phyloP scores from a whole-genome alignment of 2,329 filamentous ascomycete genomes.

The Canariomyces notabilis region DNA sequence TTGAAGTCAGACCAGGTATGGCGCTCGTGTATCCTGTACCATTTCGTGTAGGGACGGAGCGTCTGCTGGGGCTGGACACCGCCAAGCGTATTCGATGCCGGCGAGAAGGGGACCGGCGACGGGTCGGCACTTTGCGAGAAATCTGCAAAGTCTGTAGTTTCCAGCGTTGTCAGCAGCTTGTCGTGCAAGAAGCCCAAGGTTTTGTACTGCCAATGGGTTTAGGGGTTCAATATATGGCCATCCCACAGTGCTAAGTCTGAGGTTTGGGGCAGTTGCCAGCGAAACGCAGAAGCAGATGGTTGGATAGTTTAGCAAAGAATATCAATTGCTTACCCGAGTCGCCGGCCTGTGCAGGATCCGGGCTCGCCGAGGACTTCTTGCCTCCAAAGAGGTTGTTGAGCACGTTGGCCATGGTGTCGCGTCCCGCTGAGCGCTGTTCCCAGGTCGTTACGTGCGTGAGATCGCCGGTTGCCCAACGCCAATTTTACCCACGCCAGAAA shows the following conservation, averaged over 20 bases:
- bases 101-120: slow-evolving; percentile 44
- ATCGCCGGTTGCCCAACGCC: background rate
- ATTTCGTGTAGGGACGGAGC: slow-evolving; percentile 73
- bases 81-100: slow-evolving; percentile 43
- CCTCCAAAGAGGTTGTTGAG: slow-evolving; percentile 67
- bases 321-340: slow-evolving; percentile 68
- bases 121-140: slow-evolving; percentile 76
- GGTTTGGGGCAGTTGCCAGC: background rate
- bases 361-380: slow-evolving; percentile 53
- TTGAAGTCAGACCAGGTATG: slow-evolving; percentile 79
- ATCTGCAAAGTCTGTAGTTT: slow-evolving; percentile 79
- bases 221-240: background rate
- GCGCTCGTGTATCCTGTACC: slow-evolving; percentile 96
- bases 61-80: slow-evolving; percentile 43
- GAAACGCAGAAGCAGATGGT: no score
- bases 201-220: background rate
- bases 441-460: background rate
- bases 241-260: background rate
- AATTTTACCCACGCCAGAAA: background rate
- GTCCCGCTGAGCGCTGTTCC: background rate
- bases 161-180: background rate
- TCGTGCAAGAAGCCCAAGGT: no score
- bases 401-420: slow-evolving; percentile 50
- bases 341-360: slow-evolving; percentile 42
- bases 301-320: no score